Base-by-base conservation (phyloP, 2,329 filamentous ascomycete species). In the Diaporthe sp. region DNA sequence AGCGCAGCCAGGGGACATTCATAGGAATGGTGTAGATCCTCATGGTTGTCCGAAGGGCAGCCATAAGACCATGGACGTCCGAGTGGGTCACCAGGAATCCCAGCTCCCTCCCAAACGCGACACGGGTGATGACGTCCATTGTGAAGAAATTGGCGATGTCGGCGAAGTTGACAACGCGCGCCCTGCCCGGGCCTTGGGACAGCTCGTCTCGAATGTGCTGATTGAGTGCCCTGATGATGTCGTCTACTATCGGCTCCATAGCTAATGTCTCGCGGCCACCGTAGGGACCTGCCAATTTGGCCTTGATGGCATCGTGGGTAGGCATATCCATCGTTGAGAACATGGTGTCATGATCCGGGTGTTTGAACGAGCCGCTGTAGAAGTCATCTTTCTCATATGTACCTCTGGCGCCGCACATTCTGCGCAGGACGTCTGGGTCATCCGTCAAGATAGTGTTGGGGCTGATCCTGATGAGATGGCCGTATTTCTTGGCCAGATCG, bases 51-150 rank as follows among this genome's bases (percentile, higher is more conserved):
- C 83, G 80, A 2, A 85, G 80, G 28, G 84, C 84, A 51, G 81
- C 78, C 65, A 88, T 82, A 76, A 88, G 88, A 19, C 81, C 82
- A 76, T 86, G 85, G 0, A 86, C 82, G 77, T 89, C 87, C n/a
- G 82, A 79, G 77, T 88, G 84, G 8, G 79, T 78, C 34, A 81
- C 81, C 0, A 88, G 78, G 77, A 86, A 87, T 25, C 87, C 87
- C 76, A 88, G 86, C 2, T 83, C 79, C 69, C 84, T 76, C 25
- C 88, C 87, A 58, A 89, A 86, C 2, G 86, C 86, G 22, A 90
- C 77, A 44, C 85, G 83, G 53, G 85, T 87, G 77, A 90, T 88
- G 31, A 88, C 85, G 77, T 90, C 89, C 9, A 89, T 81, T 0
- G 88, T 88, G 74, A 89, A 86, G 81, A 84, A 88, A 57, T 87